A percentile compares a stretch with the other conserved stretches of the same genome.
Evolutionary conservation across 306 rosid genomes (phyloP).

Genomic region (Rubus idaeus): DNA sequence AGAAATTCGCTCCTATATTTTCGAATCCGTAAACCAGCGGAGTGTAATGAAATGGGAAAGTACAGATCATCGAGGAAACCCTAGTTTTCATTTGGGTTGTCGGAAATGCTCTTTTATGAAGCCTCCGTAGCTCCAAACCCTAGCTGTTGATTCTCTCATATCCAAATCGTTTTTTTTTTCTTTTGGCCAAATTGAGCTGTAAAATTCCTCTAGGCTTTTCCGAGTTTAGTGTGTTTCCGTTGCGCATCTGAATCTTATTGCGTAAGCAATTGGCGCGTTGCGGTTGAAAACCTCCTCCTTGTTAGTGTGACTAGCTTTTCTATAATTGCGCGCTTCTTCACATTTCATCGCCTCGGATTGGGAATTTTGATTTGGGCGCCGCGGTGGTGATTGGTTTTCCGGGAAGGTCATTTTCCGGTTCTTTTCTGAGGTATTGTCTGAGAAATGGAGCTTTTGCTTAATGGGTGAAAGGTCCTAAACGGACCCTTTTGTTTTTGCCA

Average conservation of each 20-base stretch:
- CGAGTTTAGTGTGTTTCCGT: conserved; percentile 13
- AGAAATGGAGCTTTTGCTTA: not conserved
- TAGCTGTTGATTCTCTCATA: conserved; percentile 9
- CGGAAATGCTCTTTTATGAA: conserved; percentile 39
- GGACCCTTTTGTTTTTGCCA: not conserved
- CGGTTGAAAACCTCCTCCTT: conserved; percentile 1
- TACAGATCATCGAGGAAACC: conserved; percentile 43
- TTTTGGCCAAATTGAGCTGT: not conserved
- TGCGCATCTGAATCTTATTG: conserved; percentile 31
- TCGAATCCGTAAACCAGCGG: conserved; percentile 1
- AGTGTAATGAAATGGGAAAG: conserved; percentile 16
- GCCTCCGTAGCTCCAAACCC: conserved; percentile 57
- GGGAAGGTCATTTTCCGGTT: conserved; percentile 29
- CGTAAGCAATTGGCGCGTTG: conserved; percentile 18
- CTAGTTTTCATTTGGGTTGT: conserved; percentile 33
- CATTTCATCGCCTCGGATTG: conserved; percentile 2
- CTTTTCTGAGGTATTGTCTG: not conserved
- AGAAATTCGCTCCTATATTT: conserved; percentile 39
- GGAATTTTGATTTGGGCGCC: conserved; percentile 4
- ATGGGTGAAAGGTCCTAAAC: conserved; percentile 20
- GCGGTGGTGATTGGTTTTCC: conserved; percentile 21
- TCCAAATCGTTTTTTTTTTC: not conserved
- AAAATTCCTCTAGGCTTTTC: not conserved
- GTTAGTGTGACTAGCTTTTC: conserved; percentile 8
- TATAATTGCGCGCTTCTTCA: conserved; percentile 15